These are phyloP conservation scores for Oryza coarctata DNA, from an alignment of 176 grass and related monocot species.

Conservation along the genomic window DNA sequence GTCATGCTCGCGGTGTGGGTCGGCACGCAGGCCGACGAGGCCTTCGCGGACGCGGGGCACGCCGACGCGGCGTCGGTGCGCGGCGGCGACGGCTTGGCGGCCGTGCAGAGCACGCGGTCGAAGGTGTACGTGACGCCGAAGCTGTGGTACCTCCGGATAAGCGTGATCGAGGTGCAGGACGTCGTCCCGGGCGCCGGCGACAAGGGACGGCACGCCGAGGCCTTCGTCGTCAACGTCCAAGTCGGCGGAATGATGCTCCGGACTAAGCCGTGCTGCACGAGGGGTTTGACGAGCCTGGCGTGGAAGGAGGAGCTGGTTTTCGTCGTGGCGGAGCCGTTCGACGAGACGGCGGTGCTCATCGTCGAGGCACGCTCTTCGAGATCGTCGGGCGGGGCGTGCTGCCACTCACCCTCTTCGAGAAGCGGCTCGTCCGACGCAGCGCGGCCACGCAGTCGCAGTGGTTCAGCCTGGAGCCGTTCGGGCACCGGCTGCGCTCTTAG, in stretches of 20 bases:
- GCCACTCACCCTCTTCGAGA: conserved; percentile 63
- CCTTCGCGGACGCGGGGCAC: conserved; percentile 58
- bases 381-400: conserved; percentile 53
- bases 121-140: conserved; percentile 60
- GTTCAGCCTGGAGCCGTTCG: conserved; percentile 71
- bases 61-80: conserved; percentile 36
- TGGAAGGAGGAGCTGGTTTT: conserved; percentile 88
- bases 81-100: neutral
- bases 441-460: conserved; percentile 52
- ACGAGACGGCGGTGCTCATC: conserved; percentile 74
- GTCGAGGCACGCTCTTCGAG: conserved; percentile 69
- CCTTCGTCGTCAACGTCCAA: conserved; percentile 62
- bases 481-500: neutral
- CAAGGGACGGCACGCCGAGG: conserved; percentile 39
- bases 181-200: conserved; percentile 14
- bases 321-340: conserved; percentile 74
- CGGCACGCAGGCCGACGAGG: conserved; percentile 68
- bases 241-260: conserved; percentile 55
- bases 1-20: conserved; percentile 65
- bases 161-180: conserved; percentile 51
- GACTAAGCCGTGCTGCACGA: conserved; percentile 43
- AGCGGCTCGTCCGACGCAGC: conserved; percentile 44
- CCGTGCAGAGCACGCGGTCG: conserved; percentile 39
- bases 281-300: conserved; percentile 27
- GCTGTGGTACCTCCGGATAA: conserved; percentile 41